These are phyloP conservation scores for Torulaspora microellipsoides DNA, from an alignment of 805 yeast genomes.

Conservation along the genomic window DNA sequence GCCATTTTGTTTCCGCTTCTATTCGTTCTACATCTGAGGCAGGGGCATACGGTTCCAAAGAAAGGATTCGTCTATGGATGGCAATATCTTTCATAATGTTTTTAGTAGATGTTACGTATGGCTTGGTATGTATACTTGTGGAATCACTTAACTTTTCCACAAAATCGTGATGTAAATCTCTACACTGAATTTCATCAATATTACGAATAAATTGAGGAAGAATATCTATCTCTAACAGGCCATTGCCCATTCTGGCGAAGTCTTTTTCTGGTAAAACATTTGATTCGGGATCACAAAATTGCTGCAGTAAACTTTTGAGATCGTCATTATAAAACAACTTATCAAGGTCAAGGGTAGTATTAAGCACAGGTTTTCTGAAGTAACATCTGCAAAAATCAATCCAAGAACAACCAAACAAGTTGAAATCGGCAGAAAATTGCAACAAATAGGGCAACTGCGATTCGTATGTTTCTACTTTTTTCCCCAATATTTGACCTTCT, in stretches of 20 bases:
- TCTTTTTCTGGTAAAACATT: conserved; percentile 14
- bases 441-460: conserved; percentile 72
- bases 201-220: conserved; percentile 58
- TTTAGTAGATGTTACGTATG: conserved; percentile 44
- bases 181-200: conserved; percentile 40
- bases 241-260: conserved; percentile 53
- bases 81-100: conserved; percentile 57
- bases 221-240: conserved; percentile 69
- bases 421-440: conserved; percentile 80
- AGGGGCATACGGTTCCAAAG: conserved; percentile 32
- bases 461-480: conserved; percentile 55
- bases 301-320: conserved; percentile 34
- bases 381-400: conserved; percentile 43
- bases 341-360: conserved; percentile 28
- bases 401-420: conserved; percentile 84
- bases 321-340: conserved; percentile 31
- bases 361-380: conserved; percentile 55
- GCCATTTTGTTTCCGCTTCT: conserved; percentile 36
- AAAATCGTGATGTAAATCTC: conserved; percentile 50
- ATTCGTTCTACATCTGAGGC: conserved; percentile 28
- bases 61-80: conserved; percentile 44
- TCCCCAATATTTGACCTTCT: conserved; percentile 40
- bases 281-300: conserved; percentile 18
- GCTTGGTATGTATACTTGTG: conserved; percentile 10
- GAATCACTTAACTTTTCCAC: conserved; percentile 31